These are phyloP conservation scores for Xerocomus amazonicus DNA, from an alignment of 1,284 basidiomycete species.

Conservation along the genomic window DNA sequence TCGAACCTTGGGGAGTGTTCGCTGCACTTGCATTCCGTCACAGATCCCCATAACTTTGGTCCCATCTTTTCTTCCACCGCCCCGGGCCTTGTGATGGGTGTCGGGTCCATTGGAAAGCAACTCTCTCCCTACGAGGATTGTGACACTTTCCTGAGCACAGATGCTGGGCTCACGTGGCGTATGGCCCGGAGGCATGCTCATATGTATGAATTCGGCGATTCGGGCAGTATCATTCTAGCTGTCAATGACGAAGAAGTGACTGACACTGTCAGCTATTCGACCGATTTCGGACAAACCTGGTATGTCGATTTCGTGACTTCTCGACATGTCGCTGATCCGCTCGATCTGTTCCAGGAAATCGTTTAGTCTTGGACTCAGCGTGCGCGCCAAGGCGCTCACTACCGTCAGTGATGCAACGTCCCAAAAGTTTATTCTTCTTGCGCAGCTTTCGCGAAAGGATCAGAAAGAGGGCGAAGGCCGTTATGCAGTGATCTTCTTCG, in stretches of 20 bases:
- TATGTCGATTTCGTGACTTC: constrained; percentile 36
- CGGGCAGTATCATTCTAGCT: constrained; percentile 79
- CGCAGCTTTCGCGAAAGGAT: constrained; percentile 67
- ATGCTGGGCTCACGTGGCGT: constrained; percentile 85
- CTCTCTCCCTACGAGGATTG: constrained; percentile 82
- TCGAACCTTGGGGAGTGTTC: constrained; percentile 64
- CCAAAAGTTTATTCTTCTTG: constrained; percentile 87
- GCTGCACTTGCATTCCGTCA: constrained; percentile 90
- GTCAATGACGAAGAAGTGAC: constrained; percentile 86
- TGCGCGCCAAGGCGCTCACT: constrained; percentile 76
- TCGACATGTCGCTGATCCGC: constrained; percentile 2
- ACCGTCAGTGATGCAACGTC: constrained; percentile 92
- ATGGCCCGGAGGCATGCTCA: constrained; percentile 79
- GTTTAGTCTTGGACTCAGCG: constrained; percentile 65
- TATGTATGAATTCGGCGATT: constrained; percentile 96
- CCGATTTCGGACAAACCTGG: constrained; percentile 85
- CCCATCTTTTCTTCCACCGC: constrained; percentile 92
- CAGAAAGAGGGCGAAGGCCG: constrained; percentile 53
- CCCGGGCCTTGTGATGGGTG: constrained; percentile 93
- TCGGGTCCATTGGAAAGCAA: constrained; percentile 79
- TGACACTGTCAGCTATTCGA: constrained; percentile 76
- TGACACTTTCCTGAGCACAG: constrained; percentile 90
- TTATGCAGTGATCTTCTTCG: constrained; percentile 76
- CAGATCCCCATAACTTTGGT: constrained; percentile 88
- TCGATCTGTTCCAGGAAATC: constrained; percentile 69